Conservation (phyloP, 768 basidiomycete genomes). For the Lactifluus piperatus region DNA sequence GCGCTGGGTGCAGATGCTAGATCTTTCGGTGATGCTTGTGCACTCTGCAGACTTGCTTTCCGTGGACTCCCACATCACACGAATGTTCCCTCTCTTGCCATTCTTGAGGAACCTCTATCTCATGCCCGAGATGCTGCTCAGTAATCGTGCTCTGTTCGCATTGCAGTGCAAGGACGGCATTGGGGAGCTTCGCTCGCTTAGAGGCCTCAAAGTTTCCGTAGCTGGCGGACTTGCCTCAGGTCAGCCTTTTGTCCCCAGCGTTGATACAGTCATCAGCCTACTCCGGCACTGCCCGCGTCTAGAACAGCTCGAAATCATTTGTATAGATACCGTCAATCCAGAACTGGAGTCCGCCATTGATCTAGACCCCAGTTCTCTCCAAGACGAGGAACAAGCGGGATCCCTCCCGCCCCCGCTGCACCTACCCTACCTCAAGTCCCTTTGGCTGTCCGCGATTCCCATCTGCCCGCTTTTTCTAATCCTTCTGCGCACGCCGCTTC, state of each 20-base stretch:
- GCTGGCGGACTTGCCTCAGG: conserved; percentile 4
- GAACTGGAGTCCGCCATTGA: background rate
- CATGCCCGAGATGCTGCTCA: conserved; percentile 9
- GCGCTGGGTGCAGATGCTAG: conserved; percentile 72
- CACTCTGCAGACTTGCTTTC: conserved; percentile 37
- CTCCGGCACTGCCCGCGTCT: conserved; percentile 8
- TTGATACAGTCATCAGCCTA: background rate
- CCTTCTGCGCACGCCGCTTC: conserved; percentile 52
- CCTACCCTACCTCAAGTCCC: conserved; percentile 48
- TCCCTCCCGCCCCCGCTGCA: conserved; percentile 36
- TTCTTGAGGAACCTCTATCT: conserved; percentile 19
- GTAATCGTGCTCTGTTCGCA: conserved; percentile 8
- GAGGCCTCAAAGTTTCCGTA: conserved; percentile 13
- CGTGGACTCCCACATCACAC: conserved; percentile 55
- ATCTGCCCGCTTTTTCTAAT: conserved; percentile 53
- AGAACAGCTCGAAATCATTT: conserved; percentile 19
- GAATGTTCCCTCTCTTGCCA: conserved; percentile 48
- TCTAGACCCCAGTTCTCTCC: background rate
- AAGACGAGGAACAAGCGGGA: conserved; percentile 14
- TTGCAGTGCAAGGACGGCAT: conserved; percentile 16
- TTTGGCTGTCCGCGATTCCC: conserved; percentile 60
- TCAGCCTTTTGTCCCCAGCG: background rate
- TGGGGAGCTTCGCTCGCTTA: conserved; percentile 9
- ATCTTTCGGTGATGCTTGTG: conserved; percentile 48
- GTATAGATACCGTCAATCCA: conserved; percentile 5